Base-by-base conservation (phyloP, 2,329 filamentous ascomycete species). In the Thielaviopsis punctulata region DNA sequence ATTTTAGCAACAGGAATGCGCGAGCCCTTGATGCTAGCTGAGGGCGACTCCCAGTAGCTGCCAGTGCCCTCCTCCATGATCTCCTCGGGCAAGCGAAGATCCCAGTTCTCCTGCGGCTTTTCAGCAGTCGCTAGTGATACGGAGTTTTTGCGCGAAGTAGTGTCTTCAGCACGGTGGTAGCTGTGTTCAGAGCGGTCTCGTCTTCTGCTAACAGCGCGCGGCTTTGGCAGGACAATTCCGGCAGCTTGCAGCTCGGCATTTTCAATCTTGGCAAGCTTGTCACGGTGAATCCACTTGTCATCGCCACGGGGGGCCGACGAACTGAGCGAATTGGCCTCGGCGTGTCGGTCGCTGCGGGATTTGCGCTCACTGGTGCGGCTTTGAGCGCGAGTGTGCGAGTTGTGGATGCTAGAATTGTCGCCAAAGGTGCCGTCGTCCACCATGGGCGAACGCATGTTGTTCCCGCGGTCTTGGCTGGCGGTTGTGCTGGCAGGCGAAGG, bases 1-100 rank as follows among this genome's bases (percentile, higher is more conserved):
- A 76, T 70, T 60, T 86, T 89, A 25, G 87, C 80, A 36, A 96
- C 74, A 1, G 92, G 92, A 62, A 98, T 95, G 51, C 86, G 80
- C 45, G 90, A 95, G 69, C 71, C 76, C 67, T 74, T 83, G 13
- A 49, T 50, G 24, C 45, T 52, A 12, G 27, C 33, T 15, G 49
- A 41, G 1, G 53, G 49, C 61, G 63, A 73, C 59, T 71, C 64
- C 60, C 71, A 76, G 57, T 77, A 79, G 51, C 66, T 62, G 47
- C 69, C 69, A 41, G 67, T 68, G 61, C 76, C 66, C 63, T 76
- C 72, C 59, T 78, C 69, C 45, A 82, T 80, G 56, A 86, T 83
- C 62, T 95, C 88, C 59, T 89, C 85, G 1, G 85, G 83, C 19
- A 77, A 75, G 53, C 85, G 76, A 52, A 89, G 69, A 63, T 93